These are phyloP conservation scores for Annulohypoxylon maeteangense DNA, from an alignment of 495 filamentous ascomycete species.

Conservation along the genomic window DNA sequence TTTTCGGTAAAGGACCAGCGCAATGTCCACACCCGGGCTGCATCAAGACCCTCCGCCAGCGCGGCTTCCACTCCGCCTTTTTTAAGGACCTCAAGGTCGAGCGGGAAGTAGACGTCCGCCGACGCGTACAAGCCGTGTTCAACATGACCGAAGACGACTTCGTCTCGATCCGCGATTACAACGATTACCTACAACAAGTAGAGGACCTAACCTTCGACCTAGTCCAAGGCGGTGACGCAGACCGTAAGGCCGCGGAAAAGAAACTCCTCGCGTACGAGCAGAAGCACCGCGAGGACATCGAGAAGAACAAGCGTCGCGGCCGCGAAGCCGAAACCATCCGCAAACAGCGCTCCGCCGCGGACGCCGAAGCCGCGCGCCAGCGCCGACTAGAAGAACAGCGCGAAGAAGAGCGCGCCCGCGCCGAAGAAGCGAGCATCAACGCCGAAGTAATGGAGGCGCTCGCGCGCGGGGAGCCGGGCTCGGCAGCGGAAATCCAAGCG, in stretches of 20 bases:
- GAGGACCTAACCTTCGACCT: slow-evolving; percentile 92
- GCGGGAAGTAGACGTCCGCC: slow-evolving; percentile 91
- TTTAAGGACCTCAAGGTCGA: slow-evolving; percentile 92
- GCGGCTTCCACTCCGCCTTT: slow-evolving; percentile 84
- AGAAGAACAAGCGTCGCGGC: slow-evolving; percentile 73
- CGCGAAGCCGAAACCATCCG: slow-evolving; percentile 65
- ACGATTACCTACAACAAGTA: slow-evolving; percentile 94
- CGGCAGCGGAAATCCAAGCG: slow-evolving; percentile 64
- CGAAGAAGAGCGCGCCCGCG: slow-evolving; percentile 62
- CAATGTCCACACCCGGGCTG: slow-evolving; percentile 92
- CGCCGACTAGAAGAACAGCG: slow-evolving; percentile 68
- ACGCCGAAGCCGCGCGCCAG: slow-evolving; percentile 66
- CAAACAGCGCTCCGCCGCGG: slow-evolving; percentile 51
- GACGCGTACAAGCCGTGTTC: slow-evolving; percentile 81
- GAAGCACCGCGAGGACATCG: slow-evolving; percentile 75
- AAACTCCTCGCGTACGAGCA: slow-evolving; percentile 73
- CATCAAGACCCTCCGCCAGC: slow-evolving; percentile 82
- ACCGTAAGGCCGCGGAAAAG: slow-evolving; percentile 69
- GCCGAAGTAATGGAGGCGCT: slow-evolving; percentile 63
- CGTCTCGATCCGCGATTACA: slow-evolving; percentile 79
- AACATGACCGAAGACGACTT: slow-evolving; percentile 94
- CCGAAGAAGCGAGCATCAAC: slow-evolving; percentile 58
- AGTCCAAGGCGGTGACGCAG: slow-evolving; percentile 74
- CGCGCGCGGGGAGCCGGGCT: slow-evolving; percentile 58
- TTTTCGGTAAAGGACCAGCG: slow-evolving; percentile 90